Conservation (phyloP, 257 asterid species). For the Ophiorrhiza pumila region DNA sequence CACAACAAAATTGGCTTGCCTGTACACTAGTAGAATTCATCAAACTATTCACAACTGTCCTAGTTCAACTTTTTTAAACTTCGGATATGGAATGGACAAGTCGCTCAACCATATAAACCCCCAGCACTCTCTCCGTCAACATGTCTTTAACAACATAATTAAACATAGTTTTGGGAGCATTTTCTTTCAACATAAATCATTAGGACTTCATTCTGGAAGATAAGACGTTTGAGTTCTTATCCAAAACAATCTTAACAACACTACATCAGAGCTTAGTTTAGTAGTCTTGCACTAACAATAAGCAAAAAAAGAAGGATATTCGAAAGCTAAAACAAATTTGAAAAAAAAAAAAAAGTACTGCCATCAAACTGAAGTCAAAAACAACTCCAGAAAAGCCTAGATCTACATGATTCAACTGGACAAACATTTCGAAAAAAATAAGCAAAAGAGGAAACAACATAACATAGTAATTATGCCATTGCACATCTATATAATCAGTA, state of each 20-base stretch:
- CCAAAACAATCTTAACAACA: neutral
- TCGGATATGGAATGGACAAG: neutral
- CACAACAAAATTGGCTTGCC: neutral
- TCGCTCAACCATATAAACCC: neutral
- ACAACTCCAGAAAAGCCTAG: slow-evolving; percentile 25
- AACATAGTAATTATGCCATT: neutral
- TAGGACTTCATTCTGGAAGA: neutral
- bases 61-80: neutral
- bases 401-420: slow-evolving; percentile 22
- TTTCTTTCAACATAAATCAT: neutral
- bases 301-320: neutral
- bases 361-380: neutral
- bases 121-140: neutral
- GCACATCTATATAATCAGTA: neutral
- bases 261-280: too few relatives aligned
- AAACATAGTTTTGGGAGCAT: neutral
- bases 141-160: neutral
- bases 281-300: neutral
- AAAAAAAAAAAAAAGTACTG: neutral
- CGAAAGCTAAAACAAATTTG: too few relatives aligned
- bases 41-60: neutral
- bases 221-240: neutral
- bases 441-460: neutral
- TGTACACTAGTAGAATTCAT: neutral
- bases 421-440: neutral